These are phyloP conservation scores for Globisporangium nodosum DNA, from an alignment of 352 stramenopile species.

Conservation along the genomic window DNA sequence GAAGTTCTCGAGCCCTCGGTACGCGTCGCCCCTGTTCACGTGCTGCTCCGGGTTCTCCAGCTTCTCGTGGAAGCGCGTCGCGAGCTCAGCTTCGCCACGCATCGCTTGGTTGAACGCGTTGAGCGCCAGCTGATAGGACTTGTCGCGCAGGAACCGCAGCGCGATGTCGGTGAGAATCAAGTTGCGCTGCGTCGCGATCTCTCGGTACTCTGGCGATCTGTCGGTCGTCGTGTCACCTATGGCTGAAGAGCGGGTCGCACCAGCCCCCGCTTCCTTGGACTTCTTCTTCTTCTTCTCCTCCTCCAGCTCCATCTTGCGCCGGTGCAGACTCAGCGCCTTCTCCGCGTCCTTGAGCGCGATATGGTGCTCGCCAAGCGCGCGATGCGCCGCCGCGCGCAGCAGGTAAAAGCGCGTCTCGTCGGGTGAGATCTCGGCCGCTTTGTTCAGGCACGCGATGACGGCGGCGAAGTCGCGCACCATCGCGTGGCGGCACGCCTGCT, in stretches of 20 bases:
- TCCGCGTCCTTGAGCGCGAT: conserved; percentile 56
- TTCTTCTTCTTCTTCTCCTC: conserved; percentile 9
- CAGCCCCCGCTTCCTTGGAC: too few relatives aligned
- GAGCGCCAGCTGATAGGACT: conserved; percentile 64
- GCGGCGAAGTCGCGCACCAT: conserved; percentile 44
- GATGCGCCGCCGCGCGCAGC: conserved; percentile 56
- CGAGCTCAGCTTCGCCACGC: conserved; percentile 40
- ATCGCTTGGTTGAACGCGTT: conserved; percentile 83
- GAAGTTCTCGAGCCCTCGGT: conserved; percentile 63
- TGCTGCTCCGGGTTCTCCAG: conserved; percentile 50
- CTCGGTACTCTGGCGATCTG: conserved; percentile 41
- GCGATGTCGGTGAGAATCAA: conserved; percentile 77
- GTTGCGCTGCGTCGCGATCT: conserved; percentile 65
- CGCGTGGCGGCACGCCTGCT: conserved; percentile 46
- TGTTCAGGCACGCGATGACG: conserved; percentile 62
- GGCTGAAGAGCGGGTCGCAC: too few relatives aligned
- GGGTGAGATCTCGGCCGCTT: conserved; percentile 57
- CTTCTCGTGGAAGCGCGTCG: conserved; percentile 36
- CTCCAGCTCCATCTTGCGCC: conserved; percentile 16
- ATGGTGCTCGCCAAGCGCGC: conserved; percentile 55
- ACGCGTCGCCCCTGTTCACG: conserved; percentile 67
- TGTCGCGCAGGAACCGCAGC: conserved; percentile 39
- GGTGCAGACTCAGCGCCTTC: conserved; percentile 47
- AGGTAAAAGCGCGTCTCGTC: conserved; percentile 69
- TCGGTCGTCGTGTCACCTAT: conserved; percentile 13